Evolutionary conservation across 768 basidiomycete genomes (phyloP).

Genomic region (Pisolithus sp.): DNA sequence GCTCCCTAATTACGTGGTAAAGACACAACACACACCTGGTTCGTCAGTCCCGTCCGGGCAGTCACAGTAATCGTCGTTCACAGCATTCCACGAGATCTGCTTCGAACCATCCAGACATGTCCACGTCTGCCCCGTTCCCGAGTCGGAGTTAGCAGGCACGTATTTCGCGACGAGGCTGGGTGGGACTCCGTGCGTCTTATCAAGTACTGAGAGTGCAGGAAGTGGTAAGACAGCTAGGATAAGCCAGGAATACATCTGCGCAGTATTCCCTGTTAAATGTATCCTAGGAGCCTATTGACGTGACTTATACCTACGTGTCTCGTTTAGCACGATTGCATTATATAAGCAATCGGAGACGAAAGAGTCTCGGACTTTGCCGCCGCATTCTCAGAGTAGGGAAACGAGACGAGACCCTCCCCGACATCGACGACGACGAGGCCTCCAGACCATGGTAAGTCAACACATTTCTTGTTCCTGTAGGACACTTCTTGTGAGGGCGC

Average conservation of each 20-base stretch:
- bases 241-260: slow-evolving; percentile 45
- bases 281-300: too few species aligned
- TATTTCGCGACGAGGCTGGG: slow-evolving; percentile 55
- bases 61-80: slow-evolving; percentile 95
- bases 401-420: slow-evolving; percentile 3
- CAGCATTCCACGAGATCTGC: slow-evolving; percentile 69
- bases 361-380: slow-evolving; percentile 18
- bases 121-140: slow-evolving; percentile 48
- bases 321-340: slow-evolving; percentile 10
- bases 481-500: background rate
- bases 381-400: background rate
- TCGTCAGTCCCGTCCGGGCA: slow-evolving; percentile 94
- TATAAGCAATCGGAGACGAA: slow-evolving; percentile 20
- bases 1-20: background rate
- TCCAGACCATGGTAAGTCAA: slow-evolving; percentile 23
- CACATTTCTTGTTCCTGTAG: background rate
- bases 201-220: slow-evolving; percentile 34
- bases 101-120: slow-evolving; percentile 76
- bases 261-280: background rate
- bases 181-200: slow-evolving; percentile 52
- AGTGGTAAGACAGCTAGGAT: slow-evolving; percentile 32
- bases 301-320: background rate
- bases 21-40: slow-evolving; percentile 50
- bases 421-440: slow-evolving; percentile 26
- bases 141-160: slow-evolving; percentile 33